These are phyloP conservation scores for Multifurca ochricompacta DNA, from an alignment of 768 basidiomycete genomes.

Conservation along the genomic window DNA sequence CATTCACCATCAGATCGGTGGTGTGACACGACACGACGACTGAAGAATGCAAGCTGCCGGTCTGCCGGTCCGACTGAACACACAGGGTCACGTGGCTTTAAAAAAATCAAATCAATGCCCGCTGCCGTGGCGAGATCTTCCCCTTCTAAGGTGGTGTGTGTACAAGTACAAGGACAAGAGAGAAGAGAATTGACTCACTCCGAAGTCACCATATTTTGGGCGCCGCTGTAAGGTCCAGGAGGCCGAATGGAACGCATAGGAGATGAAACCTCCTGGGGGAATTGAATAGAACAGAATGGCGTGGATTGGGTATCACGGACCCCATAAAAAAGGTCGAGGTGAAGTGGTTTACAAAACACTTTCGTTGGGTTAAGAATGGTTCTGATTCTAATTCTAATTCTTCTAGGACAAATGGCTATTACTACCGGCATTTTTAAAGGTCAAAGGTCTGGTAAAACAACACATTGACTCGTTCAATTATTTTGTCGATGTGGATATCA, in stretches of 20 bases:
- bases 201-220: neutral
- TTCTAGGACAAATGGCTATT: conserved; percentile 96
- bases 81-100: too few species aligned
- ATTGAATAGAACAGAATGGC: conserved; percentile 51
- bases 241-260: conserved; percentile 17
- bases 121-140: too few species aligned
- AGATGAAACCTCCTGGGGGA: conserved; percentile 55
- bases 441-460: conserved; percentile 98
- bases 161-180: too few species aligned
- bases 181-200: neutral
- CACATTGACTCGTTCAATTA: conserved; percentile 99
- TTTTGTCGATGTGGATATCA: conserved; percentile 95
- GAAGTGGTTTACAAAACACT: conserved; percentile 24
- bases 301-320: conserved; percentile 76
- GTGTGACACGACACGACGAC: too few species aligned
- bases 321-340: conserved; percentile 90
- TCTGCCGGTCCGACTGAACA: too few species aligned
- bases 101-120: too few species aligned
- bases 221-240: neutral
- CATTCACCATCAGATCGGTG: too few species aligned
- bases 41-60: too few species aligned
- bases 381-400: too few species aligned
- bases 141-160: too few species aligned
- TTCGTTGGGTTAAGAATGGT: neutral
- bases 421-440: conserved; percentile 91